phyloP scores from a whole-genome alignment of 495 filamentous ascomycete species.

The Xylaria bambusicola region DNA sequence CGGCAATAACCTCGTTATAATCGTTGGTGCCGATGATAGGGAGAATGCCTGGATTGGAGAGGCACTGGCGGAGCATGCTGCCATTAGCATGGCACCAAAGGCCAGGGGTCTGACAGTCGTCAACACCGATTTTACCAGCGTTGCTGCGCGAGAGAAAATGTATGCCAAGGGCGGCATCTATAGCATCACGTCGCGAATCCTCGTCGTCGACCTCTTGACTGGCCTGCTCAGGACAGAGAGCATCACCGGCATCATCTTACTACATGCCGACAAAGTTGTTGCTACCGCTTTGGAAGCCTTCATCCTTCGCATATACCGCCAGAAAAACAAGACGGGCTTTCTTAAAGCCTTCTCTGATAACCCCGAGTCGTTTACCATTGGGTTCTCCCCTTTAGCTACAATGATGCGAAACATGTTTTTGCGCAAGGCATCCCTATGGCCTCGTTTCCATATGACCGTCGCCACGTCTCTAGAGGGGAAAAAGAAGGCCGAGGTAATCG shows the following conservation, averaged over 20 bases:
- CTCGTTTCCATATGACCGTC: slow-evolving; percentile 90
- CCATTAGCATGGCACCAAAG: slow-evolving; percentile 70
- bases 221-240: slow-evolving; percentile 79
- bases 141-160: slow-evolving; percentile 83
- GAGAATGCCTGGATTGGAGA: slow-evolving; percentile 95
- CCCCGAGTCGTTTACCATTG: slow-evolving; percentile 86
- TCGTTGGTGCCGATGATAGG: slow-evolving; percentile 88
- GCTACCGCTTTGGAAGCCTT: slow-evolving; percentile 94
- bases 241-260: slow-evolving; percentile 82
- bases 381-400: slow-evolving; percentile 84
- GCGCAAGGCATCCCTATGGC: slow-evolving; percentile 85
- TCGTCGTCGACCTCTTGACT: slow-evolving; percentile 89
- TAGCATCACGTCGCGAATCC: slow-evolving; percentile 93
- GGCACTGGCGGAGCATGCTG: slow-evolving; percentile 90
- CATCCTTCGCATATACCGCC: slow-evolving; percentile 88
- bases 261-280: slow-evolving; percentile 85
- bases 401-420: slow-evolving; percentile 95
- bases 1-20: slow-evolving; percentile 85
- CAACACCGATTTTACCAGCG: slow-evolving; percentile 90
- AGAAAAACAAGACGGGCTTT: slow-evolving; percentile 90
- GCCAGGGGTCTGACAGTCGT: slow-evolving; percentile 86
- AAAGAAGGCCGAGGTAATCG: slow-evolving; percentile 95
- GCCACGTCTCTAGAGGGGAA: slow-evolving; percentile 85
- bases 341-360: slow-evolving; percentile 96
- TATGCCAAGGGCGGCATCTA: slow-evolving; percentile 88